phyloP scores from a whole-genome alignment of 192 early-diverging fungal species.

The Pecoramyces ruminantium region DNA sequence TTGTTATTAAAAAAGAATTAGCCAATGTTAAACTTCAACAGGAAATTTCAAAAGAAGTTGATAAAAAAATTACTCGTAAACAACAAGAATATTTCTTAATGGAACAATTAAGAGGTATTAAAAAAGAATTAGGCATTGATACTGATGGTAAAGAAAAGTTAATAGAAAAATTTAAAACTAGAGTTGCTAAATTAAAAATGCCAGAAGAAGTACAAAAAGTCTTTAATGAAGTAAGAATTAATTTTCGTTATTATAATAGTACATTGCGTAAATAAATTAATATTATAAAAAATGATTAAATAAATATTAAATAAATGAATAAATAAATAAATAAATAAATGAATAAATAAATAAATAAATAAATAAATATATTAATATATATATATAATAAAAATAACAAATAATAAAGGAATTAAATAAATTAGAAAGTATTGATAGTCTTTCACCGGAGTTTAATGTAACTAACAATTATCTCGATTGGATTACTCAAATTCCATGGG shows the following conservation, averaged over 20 bases:
- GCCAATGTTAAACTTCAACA: slow-evolving; percentile 93
- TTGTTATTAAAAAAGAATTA: slow-evolving; percentile 93
- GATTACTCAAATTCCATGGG: slow-evolving; percentile 96
- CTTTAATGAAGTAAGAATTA: slow-evolving; percentile 66
- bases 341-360: not conserved
- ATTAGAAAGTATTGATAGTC: not conserved
- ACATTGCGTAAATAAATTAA: no score
- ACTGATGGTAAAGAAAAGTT: slow-evolving; percentile 97
- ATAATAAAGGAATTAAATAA: not conserved
- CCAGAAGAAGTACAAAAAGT: slow-evolving; percentile 81
- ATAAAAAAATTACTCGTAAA: slow-evolving; percentile 88
- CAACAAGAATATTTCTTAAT: slow-evolving; percentile 98
- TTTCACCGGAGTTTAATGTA: slow-evolving; percentile 77
- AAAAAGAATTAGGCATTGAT: slow-evolving; percentile 95
- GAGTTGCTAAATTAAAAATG: slow-evolving; percentile 70
- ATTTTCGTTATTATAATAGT: not conserved
- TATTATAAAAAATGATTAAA: not conserved
- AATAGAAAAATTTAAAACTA: slow-evolving; percentile 81
- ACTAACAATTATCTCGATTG: slow-evolving; percentile 98
- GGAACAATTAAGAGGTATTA: slow-evolving; percentile 99
- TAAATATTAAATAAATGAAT: not conserved
- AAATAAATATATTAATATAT: not conserved
- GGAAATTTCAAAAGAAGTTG: slow-evolving; percentile 94
- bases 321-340: not conserved
- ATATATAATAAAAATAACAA: no score